Base-by-base conservation (phyloP, 805 yeast species). In the Candida broadrunensis region DNA sequence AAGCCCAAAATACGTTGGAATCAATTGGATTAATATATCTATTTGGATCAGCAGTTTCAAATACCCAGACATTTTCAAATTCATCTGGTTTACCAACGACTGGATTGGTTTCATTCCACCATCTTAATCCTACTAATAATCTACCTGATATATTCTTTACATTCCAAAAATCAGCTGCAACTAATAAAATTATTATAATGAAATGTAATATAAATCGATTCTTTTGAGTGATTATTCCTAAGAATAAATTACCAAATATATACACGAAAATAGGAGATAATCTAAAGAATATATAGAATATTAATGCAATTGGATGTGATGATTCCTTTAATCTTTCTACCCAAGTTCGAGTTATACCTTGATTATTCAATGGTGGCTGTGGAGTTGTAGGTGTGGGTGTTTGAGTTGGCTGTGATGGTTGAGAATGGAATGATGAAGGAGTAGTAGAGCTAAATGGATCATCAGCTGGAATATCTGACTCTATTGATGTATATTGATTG, bases 121-220 rank as follows among this genome's bases (percentile, higher is more conserved):
- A 91, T 48, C 95, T 75, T 48, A 93, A 72, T 0, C 97, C 98
- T 4, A 93, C 97, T 41, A 91, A 63, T 42, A 88, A 74, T 43
- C 98, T 70, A 1, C 99, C 99, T 16, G 95, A 73, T 19, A 91
- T 85, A 61, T 91, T 91, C 58, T 91, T 93, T 18, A 88, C 81
- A 56, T 87, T 85, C 95, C 97, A 91, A 56, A 91, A 91, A 60
- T 91, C 99, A 1, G 88, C 88, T 0, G 96, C 86, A 16, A 88
- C 72, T 15, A 89, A 65, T 14, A 93, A 66, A 2, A 90, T 79
- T 17, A 88, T 81, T 5, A 81, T 60, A 13, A 91, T 89, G 70
- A 93, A 91, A 52, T 88, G 80, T 31, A 88, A 69, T 12, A 87
- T 83, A 56, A 80, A 83, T 49, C 76, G 75, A 39, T 74, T 74